These are phyloP conservation scores for Lipomyces yamanashiensis DNA, from an alignment of 805 yeast genomes.

Conservation along the genomic window DNA sequence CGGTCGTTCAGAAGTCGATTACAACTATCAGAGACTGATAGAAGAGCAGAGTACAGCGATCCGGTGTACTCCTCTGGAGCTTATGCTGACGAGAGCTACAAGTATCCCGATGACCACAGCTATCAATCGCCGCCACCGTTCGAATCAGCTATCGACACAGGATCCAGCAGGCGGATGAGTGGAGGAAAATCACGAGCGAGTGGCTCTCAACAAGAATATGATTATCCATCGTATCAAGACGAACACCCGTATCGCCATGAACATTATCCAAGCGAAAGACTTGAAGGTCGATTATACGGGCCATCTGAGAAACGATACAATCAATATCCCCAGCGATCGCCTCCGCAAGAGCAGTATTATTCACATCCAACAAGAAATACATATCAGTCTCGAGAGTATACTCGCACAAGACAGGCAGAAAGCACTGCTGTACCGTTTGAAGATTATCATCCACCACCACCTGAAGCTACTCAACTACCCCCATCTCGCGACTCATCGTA, in stretches of 20 bases:
- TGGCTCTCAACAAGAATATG: conserved; percentile 83
- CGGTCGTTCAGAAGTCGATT: too few species aligned
- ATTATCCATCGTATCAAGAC: conserved; percentile 36
- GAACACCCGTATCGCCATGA: conserved; percentile 9
- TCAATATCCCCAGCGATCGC: background rate
- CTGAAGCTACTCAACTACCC: conserved; percentile 19
- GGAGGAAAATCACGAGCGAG: background rate
- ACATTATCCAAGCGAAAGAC: background rate
- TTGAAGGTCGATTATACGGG: background rate
- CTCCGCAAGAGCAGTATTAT: conserved; percentile 2
- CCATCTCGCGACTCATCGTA: background rate
- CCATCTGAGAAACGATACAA: background rate
- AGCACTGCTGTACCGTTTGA: background rate
- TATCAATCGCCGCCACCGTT: background rate
- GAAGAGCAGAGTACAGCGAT: background rate
- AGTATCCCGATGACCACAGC: background rate
- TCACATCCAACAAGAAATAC: background rate
- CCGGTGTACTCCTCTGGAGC: background rate
- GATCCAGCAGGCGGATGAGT: background rate
- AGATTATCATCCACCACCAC: conserved; percentile 26
- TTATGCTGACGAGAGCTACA: background rate
- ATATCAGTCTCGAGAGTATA: background rate
- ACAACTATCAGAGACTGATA: background rate
- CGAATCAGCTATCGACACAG: background rate
- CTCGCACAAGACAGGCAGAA: background rate